These are phyloP conservation scores for Pterocarpus santalinus DNA, from an alignment of 306 rosid species.

Conservation along the genomic window DNA sequence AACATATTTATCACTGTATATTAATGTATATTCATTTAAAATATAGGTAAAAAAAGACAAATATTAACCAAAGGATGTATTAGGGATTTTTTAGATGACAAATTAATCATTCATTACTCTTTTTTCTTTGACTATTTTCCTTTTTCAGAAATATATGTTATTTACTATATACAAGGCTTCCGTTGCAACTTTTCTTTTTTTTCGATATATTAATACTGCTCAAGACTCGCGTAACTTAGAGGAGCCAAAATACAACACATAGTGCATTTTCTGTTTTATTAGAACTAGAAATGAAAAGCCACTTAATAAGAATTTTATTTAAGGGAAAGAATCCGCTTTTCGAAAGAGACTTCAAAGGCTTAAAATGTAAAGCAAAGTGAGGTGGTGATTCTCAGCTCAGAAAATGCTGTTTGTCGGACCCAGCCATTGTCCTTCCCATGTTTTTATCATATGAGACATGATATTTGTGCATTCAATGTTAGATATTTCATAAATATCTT, in stretches of 20 bases:
- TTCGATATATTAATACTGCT: no score
- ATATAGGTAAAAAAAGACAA: no score
- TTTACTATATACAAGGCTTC: background rate
- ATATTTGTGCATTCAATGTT: no score
- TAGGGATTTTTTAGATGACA: background rate
- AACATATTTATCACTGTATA: no score
- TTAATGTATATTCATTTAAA: no score
- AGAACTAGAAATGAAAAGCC: background rate
- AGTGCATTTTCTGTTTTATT: background rate
- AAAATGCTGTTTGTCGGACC: slow-evolving; percentile 54
- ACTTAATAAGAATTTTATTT: background rate
- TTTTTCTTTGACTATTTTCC: background rate
- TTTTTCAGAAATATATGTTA: background rate
- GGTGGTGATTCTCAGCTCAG: slow-evolving; percentile 42
- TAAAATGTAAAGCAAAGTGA: slow-evolving; percentile 36
- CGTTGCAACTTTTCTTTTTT: background rate
- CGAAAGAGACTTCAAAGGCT: slow-evolving; percentile 45
- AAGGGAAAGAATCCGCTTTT: slow-evolving; percentile 33
- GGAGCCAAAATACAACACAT: no score
- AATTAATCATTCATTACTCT: background rate
- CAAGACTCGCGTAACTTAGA: no score
- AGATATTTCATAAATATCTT: no score
- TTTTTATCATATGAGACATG: background rate
- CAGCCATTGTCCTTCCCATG: slow-evolving; percentile 40
- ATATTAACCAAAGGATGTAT: background rate